These are phyloP conservation scores for Clarireedia hainanense DNA, from an alignment of 2,329 filamentous ascomycete species.

Conservation along the genomic window DNA sequence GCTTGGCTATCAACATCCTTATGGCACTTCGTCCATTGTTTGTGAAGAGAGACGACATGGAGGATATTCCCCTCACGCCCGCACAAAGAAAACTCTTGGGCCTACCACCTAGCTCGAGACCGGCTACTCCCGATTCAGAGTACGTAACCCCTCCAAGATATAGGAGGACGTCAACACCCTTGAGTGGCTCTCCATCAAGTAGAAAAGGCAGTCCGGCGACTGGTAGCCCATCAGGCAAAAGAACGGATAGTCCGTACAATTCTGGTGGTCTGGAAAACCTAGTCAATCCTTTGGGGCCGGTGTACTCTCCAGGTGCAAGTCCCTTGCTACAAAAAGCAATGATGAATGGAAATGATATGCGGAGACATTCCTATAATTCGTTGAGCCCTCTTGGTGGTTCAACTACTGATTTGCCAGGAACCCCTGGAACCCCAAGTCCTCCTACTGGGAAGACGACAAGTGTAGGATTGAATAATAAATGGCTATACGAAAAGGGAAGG, in stretches of 20 bases:
- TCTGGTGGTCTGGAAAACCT: constrained; percentile 1
- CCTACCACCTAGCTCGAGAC: constrained; percentile 56
- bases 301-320: constrained; percentile 43
- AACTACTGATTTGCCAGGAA: constrained; percentile 35
- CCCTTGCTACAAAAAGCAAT: constrained; percentile 63
- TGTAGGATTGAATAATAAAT: constrained; percentile 81
- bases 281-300: constrained; percentile 34
- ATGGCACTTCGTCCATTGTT: constrained; percentile 66
- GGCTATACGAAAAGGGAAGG: constrained; percentile 81
- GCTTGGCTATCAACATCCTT: constrained; percentile 64
- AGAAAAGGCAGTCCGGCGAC: constrained; percentile 43
- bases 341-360: constrained; percentile 37
- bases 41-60: constrained; percentile 64
- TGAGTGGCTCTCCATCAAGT: constrained; percentile 49
- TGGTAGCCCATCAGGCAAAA: constrained; percentile 16
- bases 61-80: constrained; percentile 87
- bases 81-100: constrained; percentile 79
- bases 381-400: constrained; percentile 44
- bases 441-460: constrained; percentile 57
- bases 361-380: constrained; percentile 57
- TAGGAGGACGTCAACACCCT: constrained; percentile 61
- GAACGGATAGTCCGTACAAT: neutral
- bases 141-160: constrained; percentile 87
- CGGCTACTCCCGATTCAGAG: constrained; percentile 59
- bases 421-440: constrained; percentile 62